These are phyloP conservation scores for Pseudopithomyces chartarum DNA, from an alignment of 2,329 filamentous ascomycete genomes.

Conservation along the genomic window DNA sequence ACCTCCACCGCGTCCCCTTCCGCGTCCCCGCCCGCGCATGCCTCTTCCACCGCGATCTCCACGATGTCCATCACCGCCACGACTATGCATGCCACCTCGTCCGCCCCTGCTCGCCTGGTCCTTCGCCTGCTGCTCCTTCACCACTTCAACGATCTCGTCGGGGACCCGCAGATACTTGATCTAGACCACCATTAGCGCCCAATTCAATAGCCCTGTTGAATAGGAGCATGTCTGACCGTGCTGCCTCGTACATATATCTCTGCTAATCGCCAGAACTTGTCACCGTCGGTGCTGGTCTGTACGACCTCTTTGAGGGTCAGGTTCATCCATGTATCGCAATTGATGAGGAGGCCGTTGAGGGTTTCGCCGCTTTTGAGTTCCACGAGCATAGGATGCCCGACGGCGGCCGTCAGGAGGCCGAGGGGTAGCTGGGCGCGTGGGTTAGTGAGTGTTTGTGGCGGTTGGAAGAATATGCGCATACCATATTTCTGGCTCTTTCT, in stretches of 20 bases:
- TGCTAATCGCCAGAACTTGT: slow-evolving; percentile 88
- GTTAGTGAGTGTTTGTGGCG: slow-evolving; percentile 18
- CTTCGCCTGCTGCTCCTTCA: slow-evolving; percentile 87
- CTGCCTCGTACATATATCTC: slow-evolving; percentile 98
- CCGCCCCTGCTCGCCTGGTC: slow-evolving; percentile 65
- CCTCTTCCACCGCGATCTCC: slow-evolving; percentile 57
- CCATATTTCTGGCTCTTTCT: slow-evolving; percentile 22
- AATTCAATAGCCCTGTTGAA: not conserved
- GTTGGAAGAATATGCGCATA: slow-evolving; percentile 15
- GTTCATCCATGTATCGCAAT: slow-evolving; percentile 99
- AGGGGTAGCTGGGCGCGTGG: slow-evolving; percentile 60
- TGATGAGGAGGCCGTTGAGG: slow-evolving; percentile 92
- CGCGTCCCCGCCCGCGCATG: slow-evolving; percentile 59
- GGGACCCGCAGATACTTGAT: slow-evolving; percentile 98
- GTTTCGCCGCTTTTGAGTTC: slow-evolving; percentile 98
- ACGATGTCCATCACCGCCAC: slow-evolving; percentile 57
- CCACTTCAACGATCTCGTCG: slow-evolving; percentile 93
- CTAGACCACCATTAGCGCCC: slow-evolving; percentile 53
- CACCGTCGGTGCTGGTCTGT: slow-evolving; percentile 92
- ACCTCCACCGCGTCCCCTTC: slow-evolving; percentile 60
- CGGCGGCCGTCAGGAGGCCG: slow-evolving; percentile 89
- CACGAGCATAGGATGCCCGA: slow-evolving; percentile 97
- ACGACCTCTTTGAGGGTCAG: slow-evolving; percentile 95
- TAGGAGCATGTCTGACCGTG: slow-evolving; percentile 69
- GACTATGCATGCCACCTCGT: slow-evolving; percentile 65